Percentiles rank a stretch among this genome's conserved stretches.
These are phyloP conservation scores for Teunomyces cretensis DNA, from an alignment of 805 yeast species.

Conservation along the genomic window DNA sequence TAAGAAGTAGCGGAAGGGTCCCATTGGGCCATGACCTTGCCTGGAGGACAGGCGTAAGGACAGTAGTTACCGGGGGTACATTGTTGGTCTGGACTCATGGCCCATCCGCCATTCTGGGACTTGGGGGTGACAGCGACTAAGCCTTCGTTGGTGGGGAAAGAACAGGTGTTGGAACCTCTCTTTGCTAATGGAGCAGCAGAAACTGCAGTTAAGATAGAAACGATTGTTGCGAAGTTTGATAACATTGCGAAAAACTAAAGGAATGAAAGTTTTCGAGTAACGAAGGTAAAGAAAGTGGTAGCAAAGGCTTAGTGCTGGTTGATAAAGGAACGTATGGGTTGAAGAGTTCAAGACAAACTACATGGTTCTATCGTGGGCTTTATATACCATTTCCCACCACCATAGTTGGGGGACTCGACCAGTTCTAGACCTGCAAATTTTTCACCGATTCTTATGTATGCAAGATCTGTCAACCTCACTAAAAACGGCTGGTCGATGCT, in stretches of 20 bases:
- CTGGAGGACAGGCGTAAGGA: conserved; percentile 91
- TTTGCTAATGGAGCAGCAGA: conserved; percentile 23
- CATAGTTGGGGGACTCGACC: background rate
- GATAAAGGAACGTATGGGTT: conserved; percentile 7
- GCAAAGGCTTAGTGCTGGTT: conserved; percentile 1
- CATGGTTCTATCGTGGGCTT: background rate
- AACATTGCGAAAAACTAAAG: conserved; percentile 8
- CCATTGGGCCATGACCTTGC: conserved; percentile 87
- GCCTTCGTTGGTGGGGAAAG: conserved; percentile 67
- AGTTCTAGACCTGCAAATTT: conserved; percentile 3
- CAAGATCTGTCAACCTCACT: conserved; percentile 1
- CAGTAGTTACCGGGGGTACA: conserved; percentile 81
- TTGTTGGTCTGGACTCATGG: conserved; percentile 69
- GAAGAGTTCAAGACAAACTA: background rate
- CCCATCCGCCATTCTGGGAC: conserved; percentile 80
- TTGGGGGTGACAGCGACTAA: conserved; percentile 65
- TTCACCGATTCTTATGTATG: conserved; percentile 3
- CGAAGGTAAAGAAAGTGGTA: background rate
- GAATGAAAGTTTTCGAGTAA: background rate
- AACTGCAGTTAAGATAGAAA: conserved; percentile 15
- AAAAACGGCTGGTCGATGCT: background rate
- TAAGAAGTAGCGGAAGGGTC: conserved; percentile 73
- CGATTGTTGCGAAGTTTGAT: conserved; percentile 9
- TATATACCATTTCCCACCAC: background rate
- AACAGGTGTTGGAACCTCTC: conserved; percentile 48